Evolutionary conservation across 179 eudicot genomes (phyloP).

Genomic region (Silene noctiflora): DNA sequence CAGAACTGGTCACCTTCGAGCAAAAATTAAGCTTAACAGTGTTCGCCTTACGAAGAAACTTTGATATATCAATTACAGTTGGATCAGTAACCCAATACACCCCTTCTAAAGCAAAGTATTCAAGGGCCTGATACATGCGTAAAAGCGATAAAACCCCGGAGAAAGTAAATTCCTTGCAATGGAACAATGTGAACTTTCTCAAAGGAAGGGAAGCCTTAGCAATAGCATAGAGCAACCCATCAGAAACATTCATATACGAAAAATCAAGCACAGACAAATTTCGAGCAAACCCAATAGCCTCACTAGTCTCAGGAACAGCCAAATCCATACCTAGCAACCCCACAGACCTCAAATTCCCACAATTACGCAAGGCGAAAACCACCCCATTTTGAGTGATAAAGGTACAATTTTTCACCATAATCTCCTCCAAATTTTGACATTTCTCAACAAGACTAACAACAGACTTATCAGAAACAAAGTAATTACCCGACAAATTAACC

Average conservation of each 20-base stretch:
- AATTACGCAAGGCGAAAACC: constrained; percentile 27
- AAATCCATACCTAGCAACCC: constrained; percentile 34
- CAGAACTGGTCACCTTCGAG: constrained; percentile 33
- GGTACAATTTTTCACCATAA: constrained; percentile 39
- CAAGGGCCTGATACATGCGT: constrained; percentile 32
- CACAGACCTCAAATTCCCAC: constrained; percentile 34
- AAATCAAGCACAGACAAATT: constrained; percentile 42
- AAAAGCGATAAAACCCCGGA: constrained; percentile 40
- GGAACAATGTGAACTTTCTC: constrained; percentile 38
- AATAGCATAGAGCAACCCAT: constrained; percentile 43
- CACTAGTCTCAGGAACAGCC: constrained; percentile 26
- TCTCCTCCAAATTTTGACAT: constrained; percentile 44
- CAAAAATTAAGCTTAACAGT: constrained; percentile 47
- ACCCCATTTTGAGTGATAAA: constrained; percentile 43
- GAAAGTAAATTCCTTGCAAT: constrained; percentile 35
- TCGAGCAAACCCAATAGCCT: constrained; percentile 30
- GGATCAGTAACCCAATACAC: constrained; percentile 39
- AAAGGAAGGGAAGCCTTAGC: constrained; percentile 46
- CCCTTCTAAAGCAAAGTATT: constrained; percentile 41
- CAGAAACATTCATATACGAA: constrained; percentile 40
- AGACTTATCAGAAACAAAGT: constrained; percentile 40
- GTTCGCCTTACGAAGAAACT: constrained; percentile 33
- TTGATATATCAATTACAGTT: constrained; percentile 33
- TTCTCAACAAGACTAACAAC: constrained; percentile 32
- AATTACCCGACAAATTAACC: constrained; percentile 45